Percentiles rank a stretch among this genome's conserved stretches.
phyloP scores from a whole-genome alignment of 768 basidiomycete species.

The Naematelia aurantialba region DNA sequence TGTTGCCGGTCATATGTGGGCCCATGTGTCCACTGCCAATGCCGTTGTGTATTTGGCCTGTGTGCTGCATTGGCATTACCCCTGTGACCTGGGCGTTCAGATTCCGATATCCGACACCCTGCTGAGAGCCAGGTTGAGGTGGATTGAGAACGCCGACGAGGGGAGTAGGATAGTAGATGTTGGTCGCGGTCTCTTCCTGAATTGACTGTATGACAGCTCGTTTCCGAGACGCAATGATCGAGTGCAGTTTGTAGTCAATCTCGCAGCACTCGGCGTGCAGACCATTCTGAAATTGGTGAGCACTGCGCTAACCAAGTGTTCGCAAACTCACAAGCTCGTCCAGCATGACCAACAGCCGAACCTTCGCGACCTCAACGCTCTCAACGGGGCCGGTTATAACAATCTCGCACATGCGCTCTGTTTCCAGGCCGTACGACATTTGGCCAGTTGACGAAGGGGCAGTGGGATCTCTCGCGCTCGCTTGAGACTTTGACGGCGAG shows the following conservation, averaged over 20 bases:
- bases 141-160: conserved; percentile 78
- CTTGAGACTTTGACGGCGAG: background rate
- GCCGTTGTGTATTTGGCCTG: conserved; percentile 16
- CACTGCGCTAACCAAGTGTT: background rate
- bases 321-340: conserved; percentile 84
- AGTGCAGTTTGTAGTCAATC: conserved; percentile 90
- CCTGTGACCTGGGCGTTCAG: conserved; percentile 12
- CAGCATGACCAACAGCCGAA: conserved; percentile 84
- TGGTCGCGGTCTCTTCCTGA: conserved; percentile 94
- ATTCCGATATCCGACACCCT: conserved; percentile 17
- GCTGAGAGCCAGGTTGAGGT: conserved; percentile 24
- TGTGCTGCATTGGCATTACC: conserved; percentile 10
- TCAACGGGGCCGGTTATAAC: conserved; percentile 81
- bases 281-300: conserved; percentile 62
- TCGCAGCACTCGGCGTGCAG: conserved; percentile 86
- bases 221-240: conserved; percentile 85
- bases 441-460: conserved; percentile 53
- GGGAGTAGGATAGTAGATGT: conserved; percentile 89
- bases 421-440: conserved; percentile 79
- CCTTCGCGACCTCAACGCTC: conserved; percentile 84
- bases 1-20: conserved; percentile 2
- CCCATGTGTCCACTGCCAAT: conserved; percentile 7
- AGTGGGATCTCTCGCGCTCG: conserved; percentile 3
- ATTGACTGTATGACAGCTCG: conserved; percentile 81
- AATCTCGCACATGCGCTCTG: conserved; percentile 87